Conservation (phyloP, 352 stramenopile genomes). For the Globisporangium okanoganense region DNA sequence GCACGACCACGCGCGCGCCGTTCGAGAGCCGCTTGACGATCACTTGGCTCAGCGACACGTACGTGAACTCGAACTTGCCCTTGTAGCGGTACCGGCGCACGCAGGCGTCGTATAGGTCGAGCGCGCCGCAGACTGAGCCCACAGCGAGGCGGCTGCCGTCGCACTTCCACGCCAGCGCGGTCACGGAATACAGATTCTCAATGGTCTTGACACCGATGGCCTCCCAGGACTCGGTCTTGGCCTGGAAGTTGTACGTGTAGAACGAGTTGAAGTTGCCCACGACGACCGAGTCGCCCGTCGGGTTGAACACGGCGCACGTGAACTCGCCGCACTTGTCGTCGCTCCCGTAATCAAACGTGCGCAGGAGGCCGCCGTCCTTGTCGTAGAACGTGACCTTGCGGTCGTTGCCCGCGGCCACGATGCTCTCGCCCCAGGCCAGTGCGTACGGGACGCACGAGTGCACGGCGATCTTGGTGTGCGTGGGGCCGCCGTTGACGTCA, state of each 20-base stretch:
- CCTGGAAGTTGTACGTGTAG: slow-evolving; percentile 88
- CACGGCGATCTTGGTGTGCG: slow-evolving; percentile 84
- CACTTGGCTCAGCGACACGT: slow-evolving; percentile 92
- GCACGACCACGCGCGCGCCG: slow-evolving; percentile 83
- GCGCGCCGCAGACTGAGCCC: slow-evolving; percentile 86
- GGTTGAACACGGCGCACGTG: slow-evolving; percentile 81
- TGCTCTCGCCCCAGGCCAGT: slow-evolving; percentile 88
- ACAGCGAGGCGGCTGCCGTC: slow-evolving; percentile 89
- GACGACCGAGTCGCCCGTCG: slow-evolving; percentile 89
- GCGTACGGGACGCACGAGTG: slow-evolving; percentile 90
- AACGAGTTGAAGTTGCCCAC: slow-evolving; percentile 94
- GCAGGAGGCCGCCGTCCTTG: slow-evolving; percentile 72
- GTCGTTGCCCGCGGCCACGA: slow-evolving; percentile 91
- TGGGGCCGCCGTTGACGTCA: slow-evolving; percentile 70
- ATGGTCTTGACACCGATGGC: slow-evolving; percentile 77
- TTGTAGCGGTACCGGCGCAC: slow-evolving; percentile 91
- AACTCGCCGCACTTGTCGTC: slow-evolving; percentile 84
- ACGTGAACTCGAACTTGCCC: slow-evolving; percentile 95
- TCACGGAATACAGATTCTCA: slow-evolving; percentile 92
- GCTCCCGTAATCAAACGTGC: slow-evolving; percentile 89
- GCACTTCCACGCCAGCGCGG: slow-evolving; percentile 88
- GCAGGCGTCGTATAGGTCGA: slow-evolving; percentile 93
- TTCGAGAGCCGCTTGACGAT: slow-evolving; percentile 91
- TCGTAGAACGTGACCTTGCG: slow-evolving; percentile 91
- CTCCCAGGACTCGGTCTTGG: slow-evolving; percentile 86